Evolutionary conservation across 768 basidiomycete genomes (phyloP).

Genomic region (Zangia roseola): DNA sequence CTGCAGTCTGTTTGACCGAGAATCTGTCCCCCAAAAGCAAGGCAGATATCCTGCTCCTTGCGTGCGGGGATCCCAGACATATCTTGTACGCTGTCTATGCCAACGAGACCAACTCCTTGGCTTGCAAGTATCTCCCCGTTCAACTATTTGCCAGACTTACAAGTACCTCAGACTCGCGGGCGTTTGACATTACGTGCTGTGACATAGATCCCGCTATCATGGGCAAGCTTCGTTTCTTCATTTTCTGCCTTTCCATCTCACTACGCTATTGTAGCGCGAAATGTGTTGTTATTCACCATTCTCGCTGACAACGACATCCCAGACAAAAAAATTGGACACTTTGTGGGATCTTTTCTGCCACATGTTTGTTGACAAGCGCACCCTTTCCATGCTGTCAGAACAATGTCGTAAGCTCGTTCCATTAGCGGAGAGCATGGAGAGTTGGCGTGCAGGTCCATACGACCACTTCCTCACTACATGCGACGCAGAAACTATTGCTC

Average conservation of each 20-base stretch:
- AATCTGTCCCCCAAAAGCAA: conserved; percentile 43
- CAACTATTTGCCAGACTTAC: not conserved
- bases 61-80: conserved; percentile 54
- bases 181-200: conserved; percentile 30
- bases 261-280: conserved; percentile 23
- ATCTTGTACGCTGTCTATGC: conserved; percentile 46
- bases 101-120: conserved; percentile 7
- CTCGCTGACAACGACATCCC: conserved; percentile 19
- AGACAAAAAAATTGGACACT: conserved; percentile 6
- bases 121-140: conserved; percentile 2
- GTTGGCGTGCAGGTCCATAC: conserved; percentile 27
- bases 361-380: conserved; percentile 17
- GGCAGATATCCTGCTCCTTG: conserved; percentile 44
- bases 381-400: conserved; percentile 16
- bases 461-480: conserved; percentile 23
- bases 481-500: conserved; percentile 17
- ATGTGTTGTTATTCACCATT: conserved; percentile 24
- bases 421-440: conserved; percentile 12
- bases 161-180: conserved; percentile 7
- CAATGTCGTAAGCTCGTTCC: conserved; percentile 29
- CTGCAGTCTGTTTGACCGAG: conserved; percentile 48
- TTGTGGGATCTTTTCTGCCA: conserved; percentile 31
- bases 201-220: conserved; percentile 29
- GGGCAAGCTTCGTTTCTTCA: conserved; percentile 10
- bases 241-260: not conserved